These are phyloP conservation scores for Phytopythium oedochilum DNA, from an alignment of 352 stramenopile species.

Conservation along the genomic window DNA sequence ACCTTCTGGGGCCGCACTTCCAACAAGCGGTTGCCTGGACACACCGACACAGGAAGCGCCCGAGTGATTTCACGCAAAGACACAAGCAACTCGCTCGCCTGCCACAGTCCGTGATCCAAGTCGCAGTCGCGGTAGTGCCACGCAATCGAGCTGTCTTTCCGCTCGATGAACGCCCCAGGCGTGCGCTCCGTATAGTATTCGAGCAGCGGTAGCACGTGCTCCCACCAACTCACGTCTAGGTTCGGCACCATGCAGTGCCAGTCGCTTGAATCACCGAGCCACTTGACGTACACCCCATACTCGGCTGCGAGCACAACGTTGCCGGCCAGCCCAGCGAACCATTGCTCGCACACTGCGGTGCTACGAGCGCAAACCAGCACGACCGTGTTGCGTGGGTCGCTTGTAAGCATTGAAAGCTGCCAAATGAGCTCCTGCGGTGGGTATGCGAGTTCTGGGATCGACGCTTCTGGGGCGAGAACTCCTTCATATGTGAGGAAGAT, in stretches of 20 bases:
- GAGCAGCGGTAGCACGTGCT: slow-evolving; percentile 68
- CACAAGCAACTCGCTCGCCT: slow-evolving; percentile 87
- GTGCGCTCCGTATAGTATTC: slow-evolving; percentile 85
- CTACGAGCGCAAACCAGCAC: slow-evolving; percentile 70
- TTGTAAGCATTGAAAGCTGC: slow-evolving; percentile 80
- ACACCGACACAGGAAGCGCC: slow-evolving; percentile 67
- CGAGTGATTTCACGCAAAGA: slow-evolving; percentile 72
- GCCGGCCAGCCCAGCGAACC: slow-evolving; percentile 62
- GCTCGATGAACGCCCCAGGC: slow-evolving; percentile 78
- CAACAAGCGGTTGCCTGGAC: slow-evolving; percentile 66
- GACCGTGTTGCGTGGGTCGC: slow-evolving; percentile 69
- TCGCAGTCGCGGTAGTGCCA: slow-evolving; percentile 91
- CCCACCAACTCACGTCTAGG: slow-evolving; percentile 78
- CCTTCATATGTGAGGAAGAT: slow-evolving; percentile 91
- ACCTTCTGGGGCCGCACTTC: slow-evolving; percentile 78
- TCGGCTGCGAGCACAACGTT: slow-evolving; percentile 70
- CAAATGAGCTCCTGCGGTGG: slow-evolving; percentile 79
- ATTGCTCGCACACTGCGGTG: slow-evolving; percentile 70
- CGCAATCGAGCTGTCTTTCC: slow-evolving; percentile 80
- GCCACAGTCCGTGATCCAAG: slow-evolving; percentile 82
- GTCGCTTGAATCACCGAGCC: slow-evolving; percentile 46
- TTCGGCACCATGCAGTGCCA: slow-evolving; percentile 82
- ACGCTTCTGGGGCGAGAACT: slow-evolving; percentile 75
- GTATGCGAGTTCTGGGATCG: slow-evolving; percentile 84
- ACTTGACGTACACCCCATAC: slow-evolving; percentile 82